Evolutionary conservation across 176 grass and related monocot species (phyloP).

Genomic region (Thalia dealbata): DNA sequence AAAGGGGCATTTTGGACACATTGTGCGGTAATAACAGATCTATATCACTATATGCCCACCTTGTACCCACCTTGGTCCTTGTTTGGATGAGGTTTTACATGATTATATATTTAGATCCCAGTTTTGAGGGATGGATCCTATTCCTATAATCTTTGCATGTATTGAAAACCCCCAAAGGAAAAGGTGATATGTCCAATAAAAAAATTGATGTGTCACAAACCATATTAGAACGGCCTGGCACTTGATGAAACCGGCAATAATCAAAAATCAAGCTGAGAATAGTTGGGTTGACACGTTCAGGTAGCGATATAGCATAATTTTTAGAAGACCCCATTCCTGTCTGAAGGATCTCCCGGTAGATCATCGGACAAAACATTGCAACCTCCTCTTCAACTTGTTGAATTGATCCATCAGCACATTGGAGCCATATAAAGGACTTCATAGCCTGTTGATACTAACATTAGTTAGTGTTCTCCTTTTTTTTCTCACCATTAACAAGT

Average conservation of each 20-base stretch:
- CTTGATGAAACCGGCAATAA: constrained; percentile 96
- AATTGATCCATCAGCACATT: constrained; percentile 97
- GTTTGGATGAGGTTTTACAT: neutral
- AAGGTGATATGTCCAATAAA: neutral
- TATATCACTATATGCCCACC: neutral
- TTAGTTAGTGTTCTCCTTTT: neutral
- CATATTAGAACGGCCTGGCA: constrained; percentile 91
- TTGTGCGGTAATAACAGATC: neutral
- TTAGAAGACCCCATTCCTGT: constrained; percentile 88
- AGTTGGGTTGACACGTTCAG: constrained; percentile 73
- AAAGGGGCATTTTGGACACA: neutral
- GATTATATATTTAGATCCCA: neutral
- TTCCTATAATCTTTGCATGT: neutral
- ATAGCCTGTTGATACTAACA: constrained; percentile 44
- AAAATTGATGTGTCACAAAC: constrained; percentile 19
- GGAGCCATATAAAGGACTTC: constrained; percentile 97
- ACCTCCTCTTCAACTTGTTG: constrained; percentile 99
- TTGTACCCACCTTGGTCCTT: neutral
- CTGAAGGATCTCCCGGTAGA: constrained; percentile 81
- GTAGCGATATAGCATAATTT: constrained; percentile 89
- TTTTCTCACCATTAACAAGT: neutral
- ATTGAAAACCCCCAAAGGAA: neutral
- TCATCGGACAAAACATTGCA: constrained; percentile 97
- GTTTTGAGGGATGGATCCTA: neutral
- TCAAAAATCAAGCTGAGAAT: constrained; percentile 98